phyloP scores from a whole-genome alignment of 2,329 filamentous ascomycete species.

The Colletotrichum sp. region DNA sequence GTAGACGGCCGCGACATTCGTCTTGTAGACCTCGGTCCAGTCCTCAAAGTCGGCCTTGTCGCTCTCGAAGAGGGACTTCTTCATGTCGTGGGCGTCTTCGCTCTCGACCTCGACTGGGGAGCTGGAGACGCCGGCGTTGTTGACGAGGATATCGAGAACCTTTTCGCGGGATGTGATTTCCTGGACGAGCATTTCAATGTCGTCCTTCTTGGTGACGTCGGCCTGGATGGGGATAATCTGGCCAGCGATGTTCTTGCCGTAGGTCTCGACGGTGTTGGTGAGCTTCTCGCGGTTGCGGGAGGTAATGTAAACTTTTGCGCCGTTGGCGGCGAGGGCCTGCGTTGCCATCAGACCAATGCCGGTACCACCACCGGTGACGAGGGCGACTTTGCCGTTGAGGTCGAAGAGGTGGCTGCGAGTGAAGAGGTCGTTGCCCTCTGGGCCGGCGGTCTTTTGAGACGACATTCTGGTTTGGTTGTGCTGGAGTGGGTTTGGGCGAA shows the following conservation, averaged over 20 bases:
- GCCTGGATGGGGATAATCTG: conserved; percentile 64
- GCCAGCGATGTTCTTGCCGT: conserved; percentile 57
- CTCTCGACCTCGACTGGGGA: conserved; percentile 58
- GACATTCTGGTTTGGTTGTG: conserved; percentile 6
- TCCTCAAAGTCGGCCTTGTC: conserved; percentile 64
- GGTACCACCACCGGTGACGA: conserved; percentile 58
- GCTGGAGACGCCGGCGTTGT: conserved; percentile 71
- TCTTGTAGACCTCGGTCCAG: conserved; percentile 76
- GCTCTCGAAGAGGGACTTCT: conserved; percentile 70
- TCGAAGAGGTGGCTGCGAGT: conserved; percentile 44
- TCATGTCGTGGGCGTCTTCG: conserved; percentile 56
- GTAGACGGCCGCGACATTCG: conserved; percentile 75
- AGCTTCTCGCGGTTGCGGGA: conserved; percentile 69
- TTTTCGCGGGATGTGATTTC: conserved; percentile 60
- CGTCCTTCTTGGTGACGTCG: conserved; percentile 67
- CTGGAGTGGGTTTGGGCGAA: not conserved
- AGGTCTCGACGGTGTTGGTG: conserved; percentile 62
- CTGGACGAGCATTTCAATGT: conserved; percentile 60
- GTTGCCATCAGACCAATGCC: conserved; percentile 74
- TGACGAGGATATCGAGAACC: conserved; percentile 69
- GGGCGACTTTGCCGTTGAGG: conserved; percentile 46
- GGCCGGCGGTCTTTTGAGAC: conserved; percentile 17
- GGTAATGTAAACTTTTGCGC: conserved; percentile 73
- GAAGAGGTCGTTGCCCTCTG: conserved; percentile 32
- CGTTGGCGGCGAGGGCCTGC: conserved; percentile 70